Conservation (phyloP, 805 yeast genomes). For the Pichia pseudocactophila region DNA sequence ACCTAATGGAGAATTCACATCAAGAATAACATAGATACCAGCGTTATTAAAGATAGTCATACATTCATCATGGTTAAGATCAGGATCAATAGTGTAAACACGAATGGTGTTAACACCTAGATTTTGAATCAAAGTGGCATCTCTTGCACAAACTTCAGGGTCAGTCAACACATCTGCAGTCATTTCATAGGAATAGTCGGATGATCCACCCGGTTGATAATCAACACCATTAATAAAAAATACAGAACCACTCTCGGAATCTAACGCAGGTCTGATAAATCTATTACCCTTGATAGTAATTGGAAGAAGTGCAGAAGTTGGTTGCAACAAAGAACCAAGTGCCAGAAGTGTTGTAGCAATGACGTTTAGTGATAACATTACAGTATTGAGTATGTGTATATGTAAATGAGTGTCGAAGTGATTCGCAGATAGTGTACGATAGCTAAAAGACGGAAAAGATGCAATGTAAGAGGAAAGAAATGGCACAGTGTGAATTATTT, state of each 20-base stretch:
- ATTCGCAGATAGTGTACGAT: too few species aligned
- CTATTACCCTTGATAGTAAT: slow-evolving; percentile 45
- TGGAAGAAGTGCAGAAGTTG: slow-evolving; percentile 43
- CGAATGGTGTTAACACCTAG: slow-evolving; percentile 76
- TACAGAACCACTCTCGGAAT: slow-evolving; percentile 39
- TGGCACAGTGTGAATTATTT: too few species aligned
- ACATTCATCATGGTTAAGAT: slow-evolving; percentile 81
- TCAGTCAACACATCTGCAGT: slow-evolving; percentile 62
- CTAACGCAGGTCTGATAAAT: slow-evolving; percentile 45
- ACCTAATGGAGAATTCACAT: slow-evolving; percentile 67
- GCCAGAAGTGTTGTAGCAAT: slow-evolving; percentile 5
- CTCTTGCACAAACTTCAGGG: slow-evolving; percentile 64
- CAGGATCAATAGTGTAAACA: slow-evolving; percentile 76
- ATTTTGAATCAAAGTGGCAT: slow-evolving; percentile 67
- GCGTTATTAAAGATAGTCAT: slow-evolving; percentile 84
- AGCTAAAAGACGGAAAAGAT: too few species aligned
- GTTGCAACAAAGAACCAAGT: slow-evolving; percentile 8
- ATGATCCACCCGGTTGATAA: slow-evolving; percentile 91
- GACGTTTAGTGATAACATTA: background rate
- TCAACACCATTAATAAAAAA: slow-evolving; percentile 83
- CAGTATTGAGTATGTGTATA: background rate
- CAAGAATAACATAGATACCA: slow-evolving; percentile 81
- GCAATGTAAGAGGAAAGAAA: too few species aligned
- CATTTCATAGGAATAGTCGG: slow-evolving; percentile 35
- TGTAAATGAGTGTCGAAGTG: too few species aligned